Percentiles rank a stretch among this genome's conserved stretches.
Evolutionary conservation across 306 rosid genomes (phyloP).

Genomic region (Quercus bicolor): DNA sequence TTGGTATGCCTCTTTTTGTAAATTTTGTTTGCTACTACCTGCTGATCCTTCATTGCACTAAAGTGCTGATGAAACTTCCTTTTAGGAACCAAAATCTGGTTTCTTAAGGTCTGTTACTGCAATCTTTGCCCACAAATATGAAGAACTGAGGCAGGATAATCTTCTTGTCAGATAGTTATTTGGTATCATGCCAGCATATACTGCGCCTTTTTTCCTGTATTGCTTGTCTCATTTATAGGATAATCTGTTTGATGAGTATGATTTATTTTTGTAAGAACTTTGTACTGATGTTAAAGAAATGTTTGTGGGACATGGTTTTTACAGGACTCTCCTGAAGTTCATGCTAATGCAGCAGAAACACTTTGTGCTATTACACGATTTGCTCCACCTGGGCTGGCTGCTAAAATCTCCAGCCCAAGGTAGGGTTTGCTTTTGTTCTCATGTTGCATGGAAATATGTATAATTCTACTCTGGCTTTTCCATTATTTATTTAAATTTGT

Average conservation of each 20-base stretch:
- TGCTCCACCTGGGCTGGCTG: slow-evolving; percentile 91
- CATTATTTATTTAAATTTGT: not conserved
- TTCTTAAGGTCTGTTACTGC: not conserved
- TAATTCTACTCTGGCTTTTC: not conserved
- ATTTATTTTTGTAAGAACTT: not conserved
- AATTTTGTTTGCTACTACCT: not conserved
- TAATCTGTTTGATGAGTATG: not conserved
- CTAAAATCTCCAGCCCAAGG: slow-evolving; percentile 88
- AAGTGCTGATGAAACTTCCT: not conserved
- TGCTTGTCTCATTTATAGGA: not conserved
- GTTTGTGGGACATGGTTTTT: slow-evolving; percentile 25
- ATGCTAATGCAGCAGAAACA: slow-evolving; percentile 93
- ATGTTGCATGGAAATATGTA: not conserved
- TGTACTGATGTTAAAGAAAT: slow-evolving; percentile 14
- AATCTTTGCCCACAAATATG: not conserved
- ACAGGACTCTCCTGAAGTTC: slow-evolving; percentile 95
- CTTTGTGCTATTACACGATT: slow-evolving; percentile 89
- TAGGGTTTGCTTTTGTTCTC: slow-evolving; percentile 15
- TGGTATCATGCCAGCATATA: not conserved
- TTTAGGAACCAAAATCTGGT: not conserved
- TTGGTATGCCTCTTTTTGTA: not conserved
- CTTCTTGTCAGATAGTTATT: not conserved
- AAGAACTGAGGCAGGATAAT: not conserved
- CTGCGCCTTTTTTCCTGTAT: not conserved
- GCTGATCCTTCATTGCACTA: not conserved